Conservation (phyloP, 2,329 filamentous ascomycete species). For the Calonectria multiphialidica region DNA sequence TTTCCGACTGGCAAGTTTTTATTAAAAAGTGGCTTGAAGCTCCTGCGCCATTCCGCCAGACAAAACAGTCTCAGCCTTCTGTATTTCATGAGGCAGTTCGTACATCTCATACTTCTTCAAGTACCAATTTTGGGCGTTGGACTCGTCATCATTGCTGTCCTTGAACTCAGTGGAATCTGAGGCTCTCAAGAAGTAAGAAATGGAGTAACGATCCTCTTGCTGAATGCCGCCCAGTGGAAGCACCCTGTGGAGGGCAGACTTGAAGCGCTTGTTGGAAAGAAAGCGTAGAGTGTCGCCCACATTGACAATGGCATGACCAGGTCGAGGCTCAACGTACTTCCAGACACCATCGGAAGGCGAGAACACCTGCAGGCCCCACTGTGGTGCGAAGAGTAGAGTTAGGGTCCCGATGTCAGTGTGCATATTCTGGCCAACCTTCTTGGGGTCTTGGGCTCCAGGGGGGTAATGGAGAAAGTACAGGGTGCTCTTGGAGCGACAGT, state of each 20-base stretch:
- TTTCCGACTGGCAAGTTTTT: background rate
- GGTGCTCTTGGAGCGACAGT: constrained; percentile 6
- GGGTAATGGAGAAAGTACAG: constrained; percentile 6
- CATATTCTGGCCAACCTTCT: constrained; percentile 21
- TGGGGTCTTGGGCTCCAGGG: background rate
- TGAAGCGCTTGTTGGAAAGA: background rate
- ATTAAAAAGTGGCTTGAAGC: background rate
- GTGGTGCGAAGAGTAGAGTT: background rate
- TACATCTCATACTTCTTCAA: constrained; percentile 19
- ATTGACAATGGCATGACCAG: background rate
- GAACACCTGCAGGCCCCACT: background rate
- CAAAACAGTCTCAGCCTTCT: background rate
- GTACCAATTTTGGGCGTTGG: constrained; percentile 19
- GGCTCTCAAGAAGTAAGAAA: constrained; percentile 23
- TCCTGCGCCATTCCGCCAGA: background rate
- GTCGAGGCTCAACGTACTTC: background rate
- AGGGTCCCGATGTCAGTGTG: background rate
- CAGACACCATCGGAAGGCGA: background rate
- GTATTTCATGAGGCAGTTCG: background rate
- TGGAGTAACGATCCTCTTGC: constrained; percentile 18
- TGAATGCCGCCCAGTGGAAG: constrained; percentile 7
- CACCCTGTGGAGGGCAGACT: background rate
- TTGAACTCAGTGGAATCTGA: constrained; percentile 21
- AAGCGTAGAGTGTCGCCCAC: background rate
- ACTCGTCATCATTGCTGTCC: constrained; percentile 22